Conservation (phyloP, 805 yeast genomes). For the Candida piceae region DNA sequence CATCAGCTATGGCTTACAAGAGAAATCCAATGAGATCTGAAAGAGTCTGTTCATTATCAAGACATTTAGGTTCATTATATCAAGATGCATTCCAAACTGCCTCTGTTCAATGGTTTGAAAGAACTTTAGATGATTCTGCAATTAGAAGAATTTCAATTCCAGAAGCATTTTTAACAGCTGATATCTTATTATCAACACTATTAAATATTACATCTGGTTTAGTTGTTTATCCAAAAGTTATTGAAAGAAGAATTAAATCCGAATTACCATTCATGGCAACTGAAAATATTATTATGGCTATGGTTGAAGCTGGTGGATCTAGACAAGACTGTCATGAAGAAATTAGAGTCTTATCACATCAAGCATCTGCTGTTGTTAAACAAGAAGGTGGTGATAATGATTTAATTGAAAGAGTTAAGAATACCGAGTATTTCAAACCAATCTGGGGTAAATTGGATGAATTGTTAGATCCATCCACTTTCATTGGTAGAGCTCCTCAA, state of each 20-base stretch:
- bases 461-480: slow-evolving; percentile 86
- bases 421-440: slow-evolving; percentile 79
- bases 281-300: slow-evolving; percentile 98
- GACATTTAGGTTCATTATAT: slow-evolving; percentile 89
- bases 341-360: slow-evolving; percentile 93
- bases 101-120: slow-evolving; percentile 98
- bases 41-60: slow-evolving; percentile 96
- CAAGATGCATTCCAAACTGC: slow-evolving; percentile 96
- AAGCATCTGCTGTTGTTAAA: slow-evolving; percentile 95
- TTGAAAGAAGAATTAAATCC: slow-evolving; percentile 88
- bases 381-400: slow-evolving; percentile 99
- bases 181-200: slow-evolving; percentile 83
- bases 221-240: slow-evolving; percentile 98
- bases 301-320: slow-evolving; percentile 96
- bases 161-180: slow-evolving; percentile 94
- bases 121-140: slow-evolving; percentile 97
- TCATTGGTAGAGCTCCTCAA: slow-evolving; percentile 97
- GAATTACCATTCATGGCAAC: slow-evolving; percentile 99
- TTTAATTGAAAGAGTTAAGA: slow-evolving; percentile 79
- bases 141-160: slow-evolving; percentile 96
- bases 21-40: slow-evolving; percentile 99
- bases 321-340: slow-evolving; percentile 98
- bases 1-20: slow-evolving; percentile 98
- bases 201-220: slow-evolving; percentile 90
- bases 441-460: slow-evolving; percentile 78